Conservation (phyloP, 768 basidiomycete species). For the Rickenella mellea region DNA sequence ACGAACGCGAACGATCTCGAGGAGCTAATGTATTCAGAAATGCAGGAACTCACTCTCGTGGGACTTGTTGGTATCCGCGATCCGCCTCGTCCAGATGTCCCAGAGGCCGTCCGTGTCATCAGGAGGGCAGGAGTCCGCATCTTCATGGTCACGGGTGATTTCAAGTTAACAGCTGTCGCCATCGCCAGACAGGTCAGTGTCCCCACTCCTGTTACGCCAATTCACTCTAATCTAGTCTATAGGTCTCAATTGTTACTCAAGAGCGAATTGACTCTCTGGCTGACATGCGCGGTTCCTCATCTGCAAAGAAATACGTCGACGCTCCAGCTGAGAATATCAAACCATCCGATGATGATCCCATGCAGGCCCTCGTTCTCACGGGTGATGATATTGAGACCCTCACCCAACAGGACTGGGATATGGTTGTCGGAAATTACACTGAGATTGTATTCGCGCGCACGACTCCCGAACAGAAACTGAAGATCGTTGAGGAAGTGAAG, state of each 20-base stretch:
- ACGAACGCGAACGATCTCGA: slow-evolving; percentile 20
- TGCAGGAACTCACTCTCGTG: slow-evolving; percentile 31
- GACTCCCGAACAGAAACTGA: slow-evolving; percentile 47
- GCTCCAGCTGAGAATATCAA: slow-evolving; percentile 18
- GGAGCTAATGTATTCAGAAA: slow-evolving; percentile 30
- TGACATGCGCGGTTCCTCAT: slow-evolving; percentile 15
- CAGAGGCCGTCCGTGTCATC: slow-evolving; percentile 34
- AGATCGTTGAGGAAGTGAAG: slow-evolving; percentile 46
- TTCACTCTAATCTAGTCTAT: neutral
- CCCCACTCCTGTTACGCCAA: too few relatives aligned
- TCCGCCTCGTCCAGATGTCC: slow-evolving; percentile 43
- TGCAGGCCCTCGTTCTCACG: slow-evolving; percentile 31
- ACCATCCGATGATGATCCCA: slow-evolving; percentile 26
- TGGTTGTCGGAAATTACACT: slow-evolving; percentile 25
- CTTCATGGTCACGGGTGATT: slow-evolving; percentile 52
- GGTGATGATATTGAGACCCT: slow-evolving; percentile 33
- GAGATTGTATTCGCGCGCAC: slow-evolving; percentile 46
- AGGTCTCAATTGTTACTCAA: slow-evolving; percentile 35
- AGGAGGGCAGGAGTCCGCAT: slow-evolving; percentile 42
- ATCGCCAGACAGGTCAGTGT: slow-evolving; percentile 36
- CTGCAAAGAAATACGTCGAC: slow-evolving; percentile 11
- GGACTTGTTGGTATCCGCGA: slow-evolving; percentile 48
- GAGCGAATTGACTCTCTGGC: slow-evolving; percentile 24
- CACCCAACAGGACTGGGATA: slow-evolving; percentile 29
- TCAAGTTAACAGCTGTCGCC: slow-evolving; percentile 40